Evolutionary conservation across 75 land plant genomes (phyloP), one percentile per base, ranked within the genome.

Genomic region (Larix kaempferi): DNA sequence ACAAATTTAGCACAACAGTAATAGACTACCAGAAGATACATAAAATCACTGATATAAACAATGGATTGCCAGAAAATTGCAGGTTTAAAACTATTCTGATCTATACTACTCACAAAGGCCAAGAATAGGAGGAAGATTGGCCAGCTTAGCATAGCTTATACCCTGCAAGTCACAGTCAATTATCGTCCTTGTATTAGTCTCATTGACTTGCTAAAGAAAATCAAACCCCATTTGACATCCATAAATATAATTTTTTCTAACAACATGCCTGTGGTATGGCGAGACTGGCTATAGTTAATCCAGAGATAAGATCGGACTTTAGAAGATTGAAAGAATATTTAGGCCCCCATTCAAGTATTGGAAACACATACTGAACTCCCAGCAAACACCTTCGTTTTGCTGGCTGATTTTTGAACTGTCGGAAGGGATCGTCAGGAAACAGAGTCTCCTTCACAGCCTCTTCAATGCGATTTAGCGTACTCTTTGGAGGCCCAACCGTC

Each of bases 341-440:
- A 1, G 90, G 86, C 1, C 55, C 85, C 94, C 94, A 92, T 56
- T 92, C 87, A 15, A 92, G 71, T 29, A 88, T 79, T 10, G 94
- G 94, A 17, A 92, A 76, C 21, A 90, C 23, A 75, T 90, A 92
- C 72, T 88, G 82, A 10, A 90, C 61, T 15, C 85, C 92, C n/a
- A 92, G 57, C 11, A 86, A 25, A 8, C 82, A n/a, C 64, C 37
- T 80, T 26, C 81, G 74, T 21, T 37, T 41, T 15, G 65, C 12
- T 0, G 90, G 75, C 84, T 90, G 85, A 69, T 78, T 80, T 81
- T 86, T 90, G 82, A 90, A 90, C 74, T 80, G 89, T 60, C 83
- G 65, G 54, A 92, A 73, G 0, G 94, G 94, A 69, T 92, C 92
- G 60, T 92, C 94, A 2, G 94, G 94, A 79, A 92, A 92, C 83